Conservation (phyloP, 1,284 basidiomycete species). For the Volvariella surrecta region DNA sequence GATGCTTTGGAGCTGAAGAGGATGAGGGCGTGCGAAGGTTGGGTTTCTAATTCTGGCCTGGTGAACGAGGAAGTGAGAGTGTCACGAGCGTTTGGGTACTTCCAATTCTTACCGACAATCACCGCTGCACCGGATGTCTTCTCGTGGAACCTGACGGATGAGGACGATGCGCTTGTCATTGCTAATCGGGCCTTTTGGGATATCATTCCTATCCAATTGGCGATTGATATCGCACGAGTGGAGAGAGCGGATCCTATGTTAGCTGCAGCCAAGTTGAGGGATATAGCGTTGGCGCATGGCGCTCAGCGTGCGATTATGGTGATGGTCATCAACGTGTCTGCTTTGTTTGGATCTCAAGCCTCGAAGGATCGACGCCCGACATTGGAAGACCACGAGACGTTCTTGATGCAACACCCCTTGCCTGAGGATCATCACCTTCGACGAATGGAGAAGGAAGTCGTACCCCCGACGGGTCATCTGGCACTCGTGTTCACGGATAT, state of each 20-base stretch:
- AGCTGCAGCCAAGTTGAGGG: slow-evolving; percentile 93
- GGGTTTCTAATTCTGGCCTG: slow-evolving; percentile 90
- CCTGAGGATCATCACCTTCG: slow-evolving; percentile 37
- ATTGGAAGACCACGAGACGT: slow-evolving; percentile 37
- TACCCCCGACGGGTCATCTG: slow-evolving; percentile 83
- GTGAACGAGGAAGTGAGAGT: slow-evolving; percentile 92
- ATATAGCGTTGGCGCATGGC: slow-evolving; percentile 96
- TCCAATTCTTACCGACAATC: slow-evolving; percentile 85
- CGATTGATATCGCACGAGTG: slow-evolving; percentile 91
- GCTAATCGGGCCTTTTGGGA: slow-evolving; percentile 94
- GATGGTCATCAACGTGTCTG: slow-evolving; percentile 89
- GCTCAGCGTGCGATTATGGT: slow-evolving; percentile 95
- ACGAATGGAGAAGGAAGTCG: slow-evolving; percentile 77
- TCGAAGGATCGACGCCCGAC: slow-evolving; percentile 29
- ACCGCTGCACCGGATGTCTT: slow-evolving; percentile 83
- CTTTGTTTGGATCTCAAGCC: slow-evolving; percentile 59
- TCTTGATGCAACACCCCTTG: slow-evolving; percentile 17
- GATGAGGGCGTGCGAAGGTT: slow-evolving; percentile 90
- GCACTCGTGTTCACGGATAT: slow-evolving; percentile 99
- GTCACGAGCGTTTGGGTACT: slow-evolving; percentile 92
- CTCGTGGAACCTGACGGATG: slow-evolving; percentile 66
- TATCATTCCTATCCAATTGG: slow-evolving; percentile 90
- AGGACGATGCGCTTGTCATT: slow-evolving; percentile 96
- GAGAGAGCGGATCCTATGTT: slow-evolving; percentile 90
- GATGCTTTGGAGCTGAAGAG: slow-evolving; percentile 80